Conservation (phyloP, 208 protist species). For the Leishmania tropica region DNA sequence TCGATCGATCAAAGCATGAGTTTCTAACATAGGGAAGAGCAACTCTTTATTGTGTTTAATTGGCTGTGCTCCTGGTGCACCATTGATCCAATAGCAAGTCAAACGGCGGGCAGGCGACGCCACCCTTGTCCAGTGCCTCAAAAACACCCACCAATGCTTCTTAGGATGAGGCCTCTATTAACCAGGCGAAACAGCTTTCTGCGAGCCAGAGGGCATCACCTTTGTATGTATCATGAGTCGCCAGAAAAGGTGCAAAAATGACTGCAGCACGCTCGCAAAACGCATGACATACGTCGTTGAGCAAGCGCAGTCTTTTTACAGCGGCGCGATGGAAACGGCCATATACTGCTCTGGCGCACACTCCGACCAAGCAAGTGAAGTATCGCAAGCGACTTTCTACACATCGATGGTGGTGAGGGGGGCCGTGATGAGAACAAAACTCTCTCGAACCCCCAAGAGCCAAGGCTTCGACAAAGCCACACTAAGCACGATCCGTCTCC, state of each 20-base stretch:
- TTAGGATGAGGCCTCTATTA: background rate
- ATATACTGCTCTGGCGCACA: no score
- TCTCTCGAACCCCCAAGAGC: no score
- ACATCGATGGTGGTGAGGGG: background rate
- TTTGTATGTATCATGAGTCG: background rate
- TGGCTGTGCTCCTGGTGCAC: background rate
- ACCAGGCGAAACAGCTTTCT: background rate
- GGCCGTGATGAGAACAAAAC: background rate
- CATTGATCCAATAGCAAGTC: background rate
- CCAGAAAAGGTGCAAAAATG: background rate
- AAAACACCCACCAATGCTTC: background rate
- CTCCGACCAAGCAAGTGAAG: background rate
- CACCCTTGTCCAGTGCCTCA: background rate
- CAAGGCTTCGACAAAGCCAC: background rate
- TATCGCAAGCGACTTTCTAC: background rate
- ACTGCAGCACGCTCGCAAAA: background rate
- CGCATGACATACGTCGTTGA: background rate
- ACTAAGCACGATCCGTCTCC: background rate
- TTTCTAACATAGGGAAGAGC: background rate
- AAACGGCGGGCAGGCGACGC: no score
- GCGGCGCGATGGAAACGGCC: background rate
- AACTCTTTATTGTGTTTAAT: background rate
- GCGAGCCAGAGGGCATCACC: background rate
- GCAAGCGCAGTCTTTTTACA: background rate
- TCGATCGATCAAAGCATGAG: background rate